Evolutionary conservation across 169 alveolate genomes (phyloP).

Genomic region (Plasmodium yoelii): DNA sequence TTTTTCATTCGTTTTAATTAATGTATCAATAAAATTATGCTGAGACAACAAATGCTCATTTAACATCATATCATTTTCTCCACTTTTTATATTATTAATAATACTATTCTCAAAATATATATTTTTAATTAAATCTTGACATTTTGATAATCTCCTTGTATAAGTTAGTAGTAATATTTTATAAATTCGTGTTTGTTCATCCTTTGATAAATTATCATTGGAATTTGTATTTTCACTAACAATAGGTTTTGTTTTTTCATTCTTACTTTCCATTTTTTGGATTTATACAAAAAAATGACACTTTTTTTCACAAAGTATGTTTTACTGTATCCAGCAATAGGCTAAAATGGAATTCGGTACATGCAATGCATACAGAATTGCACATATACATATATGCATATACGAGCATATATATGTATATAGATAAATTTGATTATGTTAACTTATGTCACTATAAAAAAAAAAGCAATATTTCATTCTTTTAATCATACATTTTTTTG

Average conservation of each 20-base stretch:
- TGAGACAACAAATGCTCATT: slow-evolving; percentile 70
- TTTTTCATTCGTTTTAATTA: slow-evolving; percentile 64
- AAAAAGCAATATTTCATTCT: too few relatives aligned
- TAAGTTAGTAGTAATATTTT: slow-evolving; percentile 64
- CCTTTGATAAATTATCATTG: slow-evolving; percentile 27
- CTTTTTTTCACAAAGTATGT: too few relatives aligned
- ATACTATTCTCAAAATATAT: slow-evolving; percentile 55
- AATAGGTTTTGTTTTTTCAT: slow-evolving; percentile 30
- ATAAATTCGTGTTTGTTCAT: slow-evolving; percentile 62
- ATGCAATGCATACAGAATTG: too few relatives aligned
- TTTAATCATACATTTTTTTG: too few relatives aligned
- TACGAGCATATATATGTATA: too few relatives aligned
- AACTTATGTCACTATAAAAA: too few relatives aligned
- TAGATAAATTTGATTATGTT: too few relatives aligned
- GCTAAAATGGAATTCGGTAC: too few relatives aligned
- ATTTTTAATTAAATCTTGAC: slow-evolving; percentile 64
- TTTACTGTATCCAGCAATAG: too few relatives aligned
- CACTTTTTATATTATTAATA: slow-evolving; percentile 17
- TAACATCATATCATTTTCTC: slow-evolving; percentile 19
- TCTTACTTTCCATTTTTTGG: not conserved
- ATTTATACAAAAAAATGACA: too few relatives aligned
- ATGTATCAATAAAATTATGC: slow-evolving; percentile 61
- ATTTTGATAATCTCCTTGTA: slow-evolving; percentile 43
- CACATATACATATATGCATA: too few relatives aligned
- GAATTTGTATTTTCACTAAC: not conserved